These are phyloP conservation scores for Mycena olivaceomarginata DNA, from an alignment of 768 basidiomycete species.

Conservation along the genomic window DNA sequence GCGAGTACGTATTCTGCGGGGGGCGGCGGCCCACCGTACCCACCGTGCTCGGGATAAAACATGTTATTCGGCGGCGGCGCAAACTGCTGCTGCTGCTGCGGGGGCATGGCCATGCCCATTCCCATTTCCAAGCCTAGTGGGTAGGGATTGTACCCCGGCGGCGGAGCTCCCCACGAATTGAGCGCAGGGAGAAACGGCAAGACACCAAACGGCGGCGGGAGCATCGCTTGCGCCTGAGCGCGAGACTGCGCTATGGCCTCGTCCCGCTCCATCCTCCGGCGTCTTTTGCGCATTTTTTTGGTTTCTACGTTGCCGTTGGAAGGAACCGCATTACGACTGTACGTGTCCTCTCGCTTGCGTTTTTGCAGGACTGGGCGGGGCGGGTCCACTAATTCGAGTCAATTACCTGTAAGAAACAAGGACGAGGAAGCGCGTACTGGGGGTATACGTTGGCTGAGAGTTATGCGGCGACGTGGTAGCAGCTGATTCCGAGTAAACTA, in stretches of 20 bases:
- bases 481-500: not conserved
- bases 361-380: slow-evolving; percentile 32
- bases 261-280: slow-evolving; percentile 59
- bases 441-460: slow-evolving; percentile 5
- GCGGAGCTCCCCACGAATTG: slow-evolving; percentile 33
- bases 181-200: slow-evolving; percentile 35
- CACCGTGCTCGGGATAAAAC: not conserved
- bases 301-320: slow-evolving; percentile 13
- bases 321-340: not conserved
- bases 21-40: not conserved
- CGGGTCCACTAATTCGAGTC: not conserved
- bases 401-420: not conserved
- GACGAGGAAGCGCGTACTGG: not conserved
- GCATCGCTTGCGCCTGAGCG: slow-evolving; percentile 14
- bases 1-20: slow-evolving; percentile 9
- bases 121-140: not conserved
- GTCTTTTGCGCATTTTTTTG: slow-evolving; percentile 65
- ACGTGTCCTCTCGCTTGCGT: slow-evolving; percentile 38
- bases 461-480: slow-evolving; percentile 7
- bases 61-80: slow-evolving; percentile 18
- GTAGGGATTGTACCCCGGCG: slow-evolving; percentile 37
- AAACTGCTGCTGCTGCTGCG: not conserved
- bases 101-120: no score
- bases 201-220: slow-evolving; percentile 10
- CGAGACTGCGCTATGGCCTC: slow-evolving; percentile 49